Evolutionary conservation across 108 stramenopile species (phyloP).

Genomic region (Schizochytrium sp.): DNA sequence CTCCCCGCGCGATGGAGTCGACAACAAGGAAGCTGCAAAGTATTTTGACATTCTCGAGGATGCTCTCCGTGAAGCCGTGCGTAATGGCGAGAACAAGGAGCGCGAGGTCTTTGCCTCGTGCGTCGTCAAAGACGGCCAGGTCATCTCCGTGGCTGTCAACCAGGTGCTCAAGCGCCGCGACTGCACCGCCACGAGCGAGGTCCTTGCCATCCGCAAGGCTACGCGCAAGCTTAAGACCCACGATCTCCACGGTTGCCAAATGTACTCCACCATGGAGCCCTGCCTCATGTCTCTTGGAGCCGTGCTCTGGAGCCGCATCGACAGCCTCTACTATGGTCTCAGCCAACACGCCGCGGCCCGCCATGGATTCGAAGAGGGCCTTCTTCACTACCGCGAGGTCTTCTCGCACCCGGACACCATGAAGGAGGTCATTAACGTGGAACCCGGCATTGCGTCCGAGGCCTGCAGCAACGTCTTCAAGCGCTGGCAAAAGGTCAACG

Average conservation of each 20-base stretch:
- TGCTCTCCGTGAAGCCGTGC: background rate
- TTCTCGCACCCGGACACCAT: background rate
- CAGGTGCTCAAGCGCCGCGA: background rate
- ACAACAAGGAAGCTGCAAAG: background rate
- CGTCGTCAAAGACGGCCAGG: background rate
- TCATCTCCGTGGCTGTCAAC: background rate
- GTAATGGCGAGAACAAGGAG: background rate
- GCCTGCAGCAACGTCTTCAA: conserved; percentile 19
- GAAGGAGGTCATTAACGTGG: background rate
- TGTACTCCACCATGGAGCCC: conserved; percentile 18
- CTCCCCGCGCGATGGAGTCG: background rate
- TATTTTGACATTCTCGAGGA: background rate
- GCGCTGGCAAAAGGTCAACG: background rate
- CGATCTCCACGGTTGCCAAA: background rate
- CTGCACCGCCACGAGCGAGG: conserved; percentile 1
- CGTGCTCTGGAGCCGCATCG: background rate
- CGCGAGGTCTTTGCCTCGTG: conserved; percentile 11
- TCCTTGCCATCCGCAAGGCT: conserved; percentile 7
- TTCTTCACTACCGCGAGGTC: conserved; percentile 7
- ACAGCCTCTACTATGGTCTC: conserved; percentile 13
- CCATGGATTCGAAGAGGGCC: conserved; percentile 9
- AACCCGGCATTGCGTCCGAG: background rate
- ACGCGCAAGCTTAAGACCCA: background rate
- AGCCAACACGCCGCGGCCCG: conserved; percentile 1
- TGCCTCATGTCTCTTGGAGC: conserved; percentile 13